These are phyloP conservation scores for Phytophthora foliorum DNA, from an alignment of 352 stramenopile species.

Conservation along the genomic window DNA sequence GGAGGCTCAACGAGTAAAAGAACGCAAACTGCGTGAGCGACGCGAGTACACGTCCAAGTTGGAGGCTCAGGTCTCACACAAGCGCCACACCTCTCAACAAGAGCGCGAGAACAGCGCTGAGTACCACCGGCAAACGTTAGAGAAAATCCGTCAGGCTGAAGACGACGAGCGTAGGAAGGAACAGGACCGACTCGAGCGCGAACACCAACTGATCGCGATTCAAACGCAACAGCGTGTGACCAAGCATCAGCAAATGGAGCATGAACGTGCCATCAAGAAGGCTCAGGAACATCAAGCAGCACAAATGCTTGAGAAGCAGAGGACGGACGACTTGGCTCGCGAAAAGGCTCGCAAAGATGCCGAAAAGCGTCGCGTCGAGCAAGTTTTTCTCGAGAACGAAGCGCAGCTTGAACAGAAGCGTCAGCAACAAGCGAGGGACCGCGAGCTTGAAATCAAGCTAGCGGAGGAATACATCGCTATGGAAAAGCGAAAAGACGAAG, in stretches of 20 bases:
- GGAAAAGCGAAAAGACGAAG: slow-evolving; percentile 76
- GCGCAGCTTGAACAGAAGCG: slow-evolving; percentile 70
- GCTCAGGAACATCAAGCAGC: slow-evolving; percentile 55
- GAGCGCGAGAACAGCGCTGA: slow-evolving; percentile 55
- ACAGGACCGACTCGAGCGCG: slow-evolving; percentile 53
- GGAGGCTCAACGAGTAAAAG: slow-evolving; percentile 51
- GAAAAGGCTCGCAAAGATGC: slow-evolving; percentile 59
- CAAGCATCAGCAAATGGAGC: slow-evolving; percentile 68
- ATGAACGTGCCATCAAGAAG: slow-evolving; percentile 61
- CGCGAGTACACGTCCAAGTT: slow-evolving; percentile 54
- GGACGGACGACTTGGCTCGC: slow-evolving; percentile 59
- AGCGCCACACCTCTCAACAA: slow-evolving; percentile 43
- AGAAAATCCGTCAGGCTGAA: slow-evolving; percentile 57
- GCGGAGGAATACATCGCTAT: slow-evolving; percentile 77
- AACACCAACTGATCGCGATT: slow-evolving; percentile 72
- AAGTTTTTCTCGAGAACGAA: slow-evolving; percentile 75
- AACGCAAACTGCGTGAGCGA: slow-evolving; percentile 49
- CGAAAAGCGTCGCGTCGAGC: slow-evolving; percentile 69
- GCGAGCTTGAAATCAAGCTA: slow-evolving; percentile 71
- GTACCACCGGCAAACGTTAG: slow-evolving; percentile 64
- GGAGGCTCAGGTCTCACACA: slow-evolving; percentile 62
- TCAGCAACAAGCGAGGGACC: slow-evolving; percentile 58
- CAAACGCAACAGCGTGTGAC: slow-evolving; percentile 72
- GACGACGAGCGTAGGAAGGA: slow-evolving; percentile 72
- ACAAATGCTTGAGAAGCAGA: slow-evolving; percentile 59